Evolutionary conservation across 805 yeast genomes (phyloP).

Genomic region (Spathaspora hagerdaliae): DNA sequence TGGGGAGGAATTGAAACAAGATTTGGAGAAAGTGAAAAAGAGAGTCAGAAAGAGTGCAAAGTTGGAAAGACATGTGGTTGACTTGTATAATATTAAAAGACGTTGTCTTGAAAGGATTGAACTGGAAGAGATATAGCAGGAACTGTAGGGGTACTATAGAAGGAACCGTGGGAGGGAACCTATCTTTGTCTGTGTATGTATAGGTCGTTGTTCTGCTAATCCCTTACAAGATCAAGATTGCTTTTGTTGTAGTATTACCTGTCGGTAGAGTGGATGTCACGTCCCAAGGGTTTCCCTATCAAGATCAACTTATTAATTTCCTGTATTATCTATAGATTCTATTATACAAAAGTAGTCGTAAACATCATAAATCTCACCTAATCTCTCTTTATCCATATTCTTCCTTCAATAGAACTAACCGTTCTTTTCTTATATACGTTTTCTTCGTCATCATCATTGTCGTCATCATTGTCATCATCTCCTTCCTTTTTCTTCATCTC

Average conservation of each 20-base stretch:
- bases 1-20: conserved; percentile 6
- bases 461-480: conserved; percentile 9
- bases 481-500: conserved; percentile 6
- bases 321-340: too few relatives aligned
- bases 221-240: too few relatives aligned
- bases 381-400: conserved; percentile 32
- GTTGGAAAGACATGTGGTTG: conserved; percentile 47
- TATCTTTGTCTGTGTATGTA: too few relatives aligned
- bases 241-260: too few relatives aligned
- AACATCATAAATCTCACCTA: background rate
- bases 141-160: too few relatives aligned
- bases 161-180: too few relatives aligned
- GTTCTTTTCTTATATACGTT: conserved; percentile 36
- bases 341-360: too few relatives aligned
- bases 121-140: background rate
- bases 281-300: too few relatives aligned
- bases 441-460: conserved; percentile 26
- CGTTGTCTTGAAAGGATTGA: conserved; percentile 23
- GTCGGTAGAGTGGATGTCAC: too few relatives aligned
- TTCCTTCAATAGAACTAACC: conserved; percentile 46
- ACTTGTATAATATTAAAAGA: conserved; percentile 42
- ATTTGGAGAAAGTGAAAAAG: background rate
- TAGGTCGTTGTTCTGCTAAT: too few relatives aligned
- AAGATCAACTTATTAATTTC: too few relatives aligned
- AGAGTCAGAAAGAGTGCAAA: conserved; percentile 26